These are phyloP conservation scores for Dendrobium huoshanense DNA, from an alignment of 106 monocot genomes.

Conservation along the genomic window DNA sequence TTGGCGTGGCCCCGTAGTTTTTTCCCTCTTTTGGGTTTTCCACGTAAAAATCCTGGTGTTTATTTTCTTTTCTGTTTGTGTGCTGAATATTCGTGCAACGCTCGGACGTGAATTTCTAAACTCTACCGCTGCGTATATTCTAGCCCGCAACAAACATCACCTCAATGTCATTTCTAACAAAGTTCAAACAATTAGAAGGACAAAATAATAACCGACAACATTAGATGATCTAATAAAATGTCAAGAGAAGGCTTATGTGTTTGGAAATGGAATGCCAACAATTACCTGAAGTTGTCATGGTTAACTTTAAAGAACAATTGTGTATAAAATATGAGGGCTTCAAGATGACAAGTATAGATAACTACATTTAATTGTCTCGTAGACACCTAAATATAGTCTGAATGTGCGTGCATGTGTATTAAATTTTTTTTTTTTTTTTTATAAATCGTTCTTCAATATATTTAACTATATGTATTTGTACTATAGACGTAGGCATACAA, in stretches of 20 bases:
- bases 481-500: too few species aligned
- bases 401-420: neutral
- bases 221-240: neutral
- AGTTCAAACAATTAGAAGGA: slow-evolving; percentile 19
- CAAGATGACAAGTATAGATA: neutral
- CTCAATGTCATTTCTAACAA: slow-evolving; percentile 85
- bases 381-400: neutral
- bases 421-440: too few species aligned
- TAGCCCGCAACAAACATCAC: slow-evolving; percentile 57
- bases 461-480: too few species aligned
- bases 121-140: too few species aligned
- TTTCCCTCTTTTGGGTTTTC: too few species aligned
- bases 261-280: slow-evolving; percentile 99
- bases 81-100: too few species aligned
- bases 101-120: too few species aligned
- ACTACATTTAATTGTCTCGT: neutral
- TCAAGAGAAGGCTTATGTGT: slow-evolving; percentile 58
- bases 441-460: too few species aligned
- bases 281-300: slow-evolving; percentile 78
- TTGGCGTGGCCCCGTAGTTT: too few species aligned
- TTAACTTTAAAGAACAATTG: slow-evolving; percentile 9
- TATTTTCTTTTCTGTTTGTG: too few species aligned
- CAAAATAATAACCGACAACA: neutral
- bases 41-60: too few species aligned
- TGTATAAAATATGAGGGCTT: neutral